Percentiles rank a stretch among this genome's conserved stretches.
Evolutionary conservation across 2,329 filamentous ascomycete species (phyloP).

Genomic region (Apiospora sp.): DNA sequence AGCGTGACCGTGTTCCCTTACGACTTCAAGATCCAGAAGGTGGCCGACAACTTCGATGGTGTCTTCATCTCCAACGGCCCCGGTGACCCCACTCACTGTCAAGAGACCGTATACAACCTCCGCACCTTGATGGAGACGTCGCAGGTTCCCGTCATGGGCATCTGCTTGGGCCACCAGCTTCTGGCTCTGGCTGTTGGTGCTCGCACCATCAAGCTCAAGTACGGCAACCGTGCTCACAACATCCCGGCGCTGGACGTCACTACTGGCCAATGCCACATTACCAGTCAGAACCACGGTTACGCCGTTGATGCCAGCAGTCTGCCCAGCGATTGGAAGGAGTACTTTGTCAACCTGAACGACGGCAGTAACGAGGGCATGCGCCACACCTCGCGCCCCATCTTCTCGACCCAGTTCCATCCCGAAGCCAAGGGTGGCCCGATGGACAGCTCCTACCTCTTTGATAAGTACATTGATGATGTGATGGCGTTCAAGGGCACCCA

Average conservation of each 20-base stretch:
- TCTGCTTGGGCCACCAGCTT: slow-evolving; percentile 97
- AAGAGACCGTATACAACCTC: slow-evolving; percentile 92
- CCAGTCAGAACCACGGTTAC: slow-evolving; percentile 97
- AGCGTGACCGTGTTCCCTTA: slow-evolving; percentile 95
- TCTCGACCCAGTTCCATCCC: slow-evolving; percentile 98
- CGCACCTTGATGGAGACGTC: slow-evolving; percentile 89
- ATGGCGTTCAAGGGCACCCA: slow-evolving; percentile 87
- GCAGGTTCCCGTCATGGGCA: slow-evolving; percentile 93
- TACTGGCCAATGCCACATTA: slow-evolving; percentile 98
- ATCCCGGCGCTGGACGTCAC: slow-evolving; percentile 94
- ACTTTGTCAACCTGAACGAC: slow-evolving; percentile 98
- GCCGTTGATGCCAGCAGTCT: slow-evolving; percentile 88
- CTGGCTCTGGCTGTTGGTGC: slow-evolving; percentile 89
- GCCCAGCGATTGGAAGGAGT: slow-evolving; percentile 90
- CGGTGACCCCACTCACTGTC: slow-evolving; percentile 96
- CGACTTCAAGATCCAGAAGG: slow-evolving; percentile 98
- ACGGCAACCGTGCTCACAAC: slow-evolving; percentile 98
- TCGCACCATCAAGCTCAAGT: slow-evolving; percentile 96
- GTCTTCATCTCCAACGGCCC: slow-evolving; percentile 99
- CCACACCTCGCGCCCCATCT: slow-evolving; percentile 94
- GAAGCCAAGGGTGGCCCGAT: slow-evolving; percentile 97
- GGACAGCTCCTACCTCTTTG: slow-evolving; percentile 95
- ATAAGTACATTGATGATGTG: slow-evolving; percentile 93
- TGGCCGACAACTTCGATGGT: slow-evolving; percentile 96
- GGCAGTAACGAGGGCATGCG: slow-evolving; percentile 98